phyloP scores from a whole-genome alignment of 805 yeast species.

The Cephaloascus fragrans region DNA sequence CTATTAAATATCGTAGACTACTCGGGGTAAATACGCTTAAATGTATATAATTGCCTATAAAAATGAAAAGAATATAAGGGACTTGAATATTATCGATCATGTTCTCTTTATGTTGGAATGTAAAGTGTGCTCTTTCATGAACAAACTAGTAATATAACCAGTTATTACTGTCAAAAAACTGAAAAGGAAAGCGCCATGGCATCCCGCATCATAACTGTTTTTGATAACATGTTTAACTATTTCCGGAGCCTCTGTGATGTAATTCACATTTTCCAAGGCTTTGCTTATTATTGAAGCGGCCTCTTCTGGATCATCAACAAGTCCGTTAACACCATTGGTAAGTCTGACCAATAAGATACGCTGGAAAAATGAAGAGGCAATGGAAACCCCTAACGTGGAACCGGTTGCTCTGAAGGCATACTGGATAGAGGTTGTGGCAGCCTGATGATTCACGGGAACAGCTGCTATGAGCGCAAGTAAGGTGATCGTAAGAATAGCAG shows the following conservation, averaged over 20 bases:
- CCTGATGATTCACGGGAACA: conserved; percentile 61
- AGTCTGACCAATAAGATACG: conserved; percentile 23
- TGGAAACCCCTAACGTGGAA: conserved; percentile 71
- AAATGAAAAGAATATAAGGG: too few relatives aligned
- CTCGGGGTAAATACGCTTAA: too few relatives aligned
- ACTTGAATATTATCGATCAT: too few relatives aligned
- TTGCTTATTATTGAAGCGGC: conserved; percentile 34
- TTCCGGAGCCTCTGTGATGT: conserved; percentile 42
- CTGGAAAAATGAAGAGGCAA: conserved; percentile 61
- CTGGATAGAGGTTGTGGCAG: conserved; percentile 82
- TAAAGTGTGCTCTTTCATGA: conserved; percentile 49
- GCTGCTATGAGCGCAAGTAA: conserved; percentile 69
- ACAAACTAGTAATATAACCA: conserved; percentile 29
- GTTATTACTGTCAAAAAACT: conserved; percentile 26
- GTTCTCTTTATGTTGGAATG: conserved; percentile 41
- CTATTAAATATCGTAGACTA: too few relatives aligned
- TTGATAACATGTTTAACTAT: conserved; percentile 36
- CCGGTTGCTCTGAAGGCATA: conserved; percentile 85
- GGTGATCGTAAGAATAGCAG: conserved; percentile 61
- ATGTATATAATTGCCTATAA: too few relatives aligned
- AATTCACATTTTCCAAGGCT: conserved; percentile 50
- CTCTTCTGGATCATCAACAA: conserved; percentile 18
- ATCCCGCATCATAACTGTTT: conserved; percentile 41
- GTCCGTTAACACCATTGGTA: neutral
- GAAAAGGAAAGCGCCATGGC: conserved; percentile 45